A percentile compares a stretch with the other conserved stretches of the same genome.
These are phyloP conservation scores for Pseudonitzschia multiseries DNA, from an alignment of 108 stramenopile species.

Conservation along the genomic window DNA sequence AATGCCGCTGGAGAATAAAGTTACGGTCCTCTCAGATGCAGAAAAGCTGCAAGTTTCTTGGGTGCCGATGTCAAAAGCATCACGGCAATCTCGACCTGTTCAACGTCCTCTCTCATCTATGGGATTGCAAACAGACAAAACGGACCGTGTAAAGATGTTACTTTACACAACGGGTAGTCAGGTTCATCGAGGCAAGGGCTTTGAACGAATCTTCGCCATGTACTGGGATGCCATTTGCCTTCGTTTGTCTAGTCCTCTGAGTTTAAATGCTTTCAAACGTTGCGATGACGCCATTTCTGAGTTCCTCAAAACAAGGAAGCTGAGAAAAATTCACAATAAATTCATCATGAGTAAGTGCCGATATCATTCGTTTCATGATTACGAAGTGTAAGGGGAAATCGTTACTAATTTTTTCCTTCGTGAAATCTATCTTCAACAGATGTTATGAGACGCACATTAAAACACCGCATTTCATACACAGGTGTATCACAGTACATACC, in stretches of 20 bases:
- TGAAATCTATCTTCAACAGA: conserved; percentile 10
- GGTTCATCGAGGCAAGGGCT: conserved; percentile 41
- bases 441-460: conserved; percentile 39
- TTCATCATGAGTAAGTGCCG: conserved; percentile 59
- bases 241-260: conserved; percentile 28
- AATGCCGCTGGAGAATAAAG: background rate
- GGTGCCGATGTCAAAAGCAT: background rate
- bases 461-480: conserved; percentile 9
- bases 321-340: conserved; percentile 74
- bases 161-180: conserved; percentile 34
- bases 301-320: conserved; percentile 61
- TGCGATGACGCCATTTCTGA: conserved; percentile 41
- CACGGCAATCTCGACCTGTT: conserved; percentile 1
- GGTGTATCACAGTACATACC: conserved; percentile 23
- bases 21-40: background rate
- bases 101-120: background rate
- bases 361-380: background rate
- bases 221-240: conserved; percentile 69
- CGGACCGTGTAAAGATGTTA: conserved; percentile 31
- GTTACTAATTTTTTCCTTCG: background rate
- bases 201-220: conserved; percentile 60
- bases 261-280: conserved; percentile 8
- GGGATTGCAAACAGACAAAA: conserved; percentile 12
- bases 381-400: background rate
- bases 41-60: background rate